These are phyloP conservation scores for Macroventuria anomochaeta DNA, from an alignment of 2,329 filamentous ascomycete genomes.

Conservation along the genomic window DNA sequence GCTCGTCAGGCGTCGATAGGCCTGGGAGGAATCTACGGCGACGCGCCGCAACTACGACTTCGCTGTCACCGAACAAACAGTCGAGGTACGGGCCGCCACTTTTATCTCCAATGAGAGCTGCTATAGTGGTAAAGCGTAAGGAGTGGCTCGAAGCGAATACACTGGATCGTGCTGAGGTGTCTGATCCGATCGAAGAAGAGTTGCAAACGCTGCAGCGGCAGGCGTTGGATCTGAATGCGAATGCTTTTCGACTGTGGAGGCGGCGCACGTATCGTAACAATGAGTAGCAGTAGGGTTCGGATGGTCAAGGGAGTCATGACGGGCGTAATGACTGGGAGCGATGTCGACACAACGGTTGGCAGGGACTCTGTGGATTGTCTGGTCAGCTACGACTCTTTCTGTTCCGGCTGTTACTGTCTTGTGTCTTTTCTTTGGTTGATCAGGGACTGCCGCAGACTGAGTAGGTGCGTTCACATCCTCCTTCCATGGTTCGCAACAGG, in stretches of 20 bases:
- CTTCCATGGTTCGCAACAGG: no score
- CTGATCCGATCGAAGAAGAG: constrained; percentile 1
- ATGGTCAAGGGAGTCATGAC: background rate
- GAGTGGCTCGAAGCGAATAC: background rate
- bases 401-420: no score
- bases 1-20: background rate
- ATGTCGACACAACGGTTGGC: no score
- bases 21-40: background rate
- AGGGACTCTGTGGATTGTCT: no score
- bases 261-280: background rate
- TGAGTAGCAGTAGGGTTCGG: background rate
- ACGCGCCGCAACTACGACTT: background rate
- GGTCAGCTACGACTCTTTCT: no score
- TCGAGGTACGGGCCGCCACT: background rate
- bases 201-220: background rate
- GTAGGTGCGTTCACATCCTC: no score
- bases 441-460: no score
- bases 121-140: background rate
- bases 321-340: no score
- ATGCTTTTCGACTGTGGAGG: background rate
- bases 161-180: background rate
- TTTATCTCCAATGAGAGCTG: background rate
- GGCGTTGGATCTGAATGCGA: background rate
- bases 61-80: background rate
- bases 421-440: no score